Conservation (phyloP, 208 protist genomes). For the Plasmodiophora brassicae region DNA sequence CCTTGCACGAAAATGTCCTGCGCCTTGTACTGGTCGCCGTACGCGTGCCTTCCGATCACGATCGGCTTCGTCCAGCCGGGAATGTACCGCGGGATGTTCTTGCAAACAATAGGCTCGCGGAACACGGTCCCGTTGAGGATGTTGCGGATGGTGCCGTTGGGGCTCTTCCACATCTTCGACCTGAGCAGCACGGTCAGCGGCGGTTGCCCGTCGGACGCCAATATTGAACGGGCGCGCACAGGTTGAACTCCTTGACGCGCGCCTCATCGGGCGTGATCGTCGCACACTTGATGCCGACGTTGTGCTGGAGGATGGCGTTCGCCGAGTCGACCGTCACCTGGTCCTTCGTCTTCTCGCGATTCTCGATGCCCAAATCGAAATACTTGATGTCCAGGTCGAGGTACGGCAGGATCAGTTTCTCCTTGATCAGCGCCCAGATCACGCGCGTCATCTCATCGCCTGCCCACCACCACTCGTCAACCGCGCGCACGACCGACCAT, state of each 20-base stretch:
- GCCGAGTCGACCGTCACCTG: constrained; percentile 87
- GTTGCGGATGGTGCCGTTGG: constrained; percentile 96
- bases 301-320: constrained; percentile 80
- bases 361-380: constrained; percentile 86
- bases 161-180: constrained; percentile 91
- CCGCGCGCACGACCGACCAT: neutral
- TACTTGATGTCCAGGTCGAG: constrained; percentile 89
- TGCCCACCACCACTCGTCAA: neutral
- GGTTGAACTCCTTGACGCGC: constrained; percentile 86
- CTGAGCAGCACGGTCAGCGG: neutral
- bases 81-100: constrained; percentile 60
- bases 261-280: constrained; percentile 95
- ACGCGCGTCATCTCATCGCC: constrained; percentile 96
- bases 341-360: constrained; percentile 87
- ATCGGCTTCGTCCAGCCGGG: constrained; percentile 51
- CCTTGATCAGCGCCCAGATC: constrained; percentile 91
- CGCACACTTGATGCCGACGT: constrained; percentile 91
- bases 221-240: constrained; percentile 64
- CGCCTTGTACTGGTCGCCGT: constrained; percentile 50
- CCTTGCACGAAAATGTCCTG: neutral
- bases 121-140: constrained; percentile 95
- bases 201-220: neutral
- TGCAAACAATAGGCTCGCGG: constrained; percentile 90
- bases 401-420: constrained; percentile 90
- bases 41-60: constrained; percentile 48